These are phyloP conservation scores for Podospora sp. DNA, from an alignment of 495 filamentous ascomycete species.

Conservation along the genomic window DNA sequence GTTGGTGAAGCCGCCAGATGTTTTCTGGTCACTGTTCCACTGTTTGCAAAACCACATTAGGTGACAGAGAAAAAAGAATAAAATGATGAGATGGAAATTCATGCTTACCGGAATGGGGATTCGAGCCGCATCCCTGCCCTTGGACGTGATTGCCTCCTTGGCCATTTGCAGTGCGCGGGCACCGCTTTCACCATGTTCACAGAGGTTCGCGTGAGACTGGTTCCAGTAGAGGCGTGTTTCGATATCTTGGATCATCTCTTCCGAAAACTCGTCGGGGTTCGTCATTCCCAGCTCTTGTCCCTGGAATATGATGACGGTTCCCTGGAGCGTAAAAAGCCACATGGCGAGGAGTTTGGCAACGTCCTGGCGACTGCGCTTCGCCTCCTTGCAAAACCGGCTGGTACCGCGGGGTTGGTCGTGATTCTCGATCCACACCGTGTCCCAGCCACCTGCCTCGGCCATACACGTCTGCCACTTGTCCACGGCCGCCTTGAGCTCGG, in stretches of 20 bases:
- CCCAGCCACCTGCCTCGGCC: neutral
- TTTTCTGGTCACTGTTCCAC: slow-evolving; percentile 1
- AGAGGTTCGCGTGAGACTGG: neutral
- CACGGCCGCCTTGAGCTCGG: slow-evolving; percentile 1
- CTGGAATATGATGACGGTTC: slow-evolving; percentile 3
- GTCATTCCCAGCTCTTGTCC: slow-evolving; percentile 7
- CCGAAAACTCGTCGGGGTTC: slow-evolving; percentile 6
- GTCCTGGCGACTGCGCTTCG: neutral
- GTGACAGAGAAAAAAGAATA: neutral
- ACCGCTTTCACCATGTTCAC: neutral
- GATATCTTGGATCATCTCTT: neutral
- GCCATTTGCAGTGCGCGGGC: neutral
- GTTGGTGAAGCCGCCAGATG: slow-evolving; percentile 10
- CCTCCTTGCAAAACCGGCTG: slow-evolving; percentile 5
- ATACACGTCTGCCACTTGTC: slow-evolving; percentile 9
- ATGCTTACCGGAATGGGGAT: slow-evolving; percentile 7
- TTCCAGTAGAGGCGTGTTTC: slow-evolving; percentile 5
- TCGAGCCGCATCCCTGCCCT: slow-evolving; percentile 2
- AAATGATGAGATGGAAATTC: no score
- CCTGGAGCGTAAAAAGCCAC: slow-evolving; percentile 1
- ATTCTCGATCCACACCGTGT: neutral
- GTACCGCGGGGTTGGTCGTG: slow-evolving; percentile 5
- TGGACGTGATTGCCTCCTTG: slow-evolving; percentile 5
- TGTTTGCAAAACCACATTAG: neutral
- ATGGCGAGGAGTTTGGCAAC: slow-evolving; percentile 12